phyloP scores from a whole-genome alignment of 2,329 filamentous ascomycete genomes.

The Trichoderma polysporum region DNA sequence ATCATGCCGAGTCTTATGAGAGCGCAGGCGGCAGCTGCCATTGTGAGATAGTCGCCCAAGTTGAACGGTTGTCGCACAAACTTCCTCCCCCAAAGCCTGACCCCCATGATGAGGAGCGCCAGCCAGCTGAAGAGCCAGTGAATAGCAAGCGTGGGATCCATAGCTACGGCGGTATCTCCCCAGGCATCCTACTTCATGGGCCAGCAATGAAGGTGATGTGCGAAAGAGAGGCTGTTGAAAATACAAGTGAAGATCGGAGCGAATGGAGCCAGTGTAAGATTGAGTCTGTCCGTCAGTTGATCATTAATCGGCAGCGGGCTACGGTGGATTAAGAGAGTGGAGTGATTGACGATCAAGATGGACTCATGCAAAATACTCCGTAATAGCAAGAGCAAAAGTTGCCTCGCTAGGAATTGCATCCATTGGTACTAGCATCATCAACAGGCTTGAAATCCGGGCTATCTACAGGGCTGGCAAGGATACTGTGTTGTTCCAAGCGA shows the following conservation, averaged over 20 bases:
- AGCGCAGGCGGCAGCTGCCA: conserved; percentile 41
- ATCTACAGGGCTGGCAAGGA: neutral
- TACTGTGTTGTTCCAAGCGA: neutral
- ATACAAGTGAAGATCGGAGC: neutral
- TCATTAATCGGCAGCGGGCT: neutral
- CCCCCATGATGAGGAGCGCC: conserved; percentile 27
- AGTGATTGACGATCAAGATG: neutral
- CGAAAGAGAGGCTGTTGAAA: neutral
- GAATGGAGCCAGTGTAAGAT: neutral
- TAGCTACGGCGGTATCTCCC: neutral
- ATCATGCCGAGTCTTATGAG: conserved; percentile 30
- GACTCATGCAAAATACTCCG: neutral
- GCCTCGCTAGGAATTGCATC: neutral
- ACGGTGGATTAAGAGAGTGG: conserved; percentile 3
- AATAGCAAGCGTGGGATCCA: conserved; percentile 25
- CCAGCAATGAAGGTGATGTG: neutral
- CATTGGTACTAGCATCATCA: neutral
- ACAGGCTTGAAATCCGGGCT: neutral
- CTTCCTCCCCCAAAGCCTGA: conserved; percentile 26
- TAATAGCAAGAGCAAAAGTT: neutral
- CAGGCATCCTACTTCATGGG: conserved; percentile 1
- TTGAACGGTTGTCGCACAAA: conserved; percentile 24
- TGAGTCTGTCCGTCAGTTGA: neutral
- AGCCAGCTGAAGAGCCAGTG: conserved; percentile 31
- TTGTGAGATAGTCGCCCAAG: conserved; percentile 30